Conservation (phyloP, 495 filamentous ascomycete genomes). For the Xylaria cubensis region DNA sequence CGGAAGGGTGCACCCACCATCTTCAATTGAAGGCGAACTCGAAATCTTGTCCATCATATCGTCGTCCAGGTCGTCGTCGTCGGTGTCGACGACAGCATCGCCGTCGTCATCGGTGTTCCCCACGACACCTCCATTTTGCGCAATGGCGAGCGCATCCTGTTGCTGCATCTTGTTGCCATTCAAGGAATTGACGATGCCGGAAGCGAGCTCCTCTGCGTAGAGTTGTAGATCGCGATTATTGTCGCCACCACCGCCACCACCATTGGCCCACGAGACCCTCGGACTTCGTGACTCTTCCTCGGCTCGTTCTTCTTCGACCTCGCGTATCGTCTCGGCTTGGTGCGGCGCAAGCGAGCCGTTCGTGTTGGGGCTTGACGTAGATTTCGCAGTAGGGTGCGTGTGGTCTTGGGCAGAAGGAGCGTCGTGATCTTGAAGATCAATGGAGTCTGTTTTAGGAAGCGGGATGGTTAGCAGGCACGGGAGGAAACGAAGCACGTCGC, state of each 20-base stretch:
- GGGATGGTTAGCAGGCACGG: conserved; percentile 35
- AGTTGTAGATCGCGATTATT: conserved; percentile 54
- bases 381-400: conserved; percentile 43
- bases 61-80: conserved; percentile 76
- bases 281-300: conserved; percentile 67
- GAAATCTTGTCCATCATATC: conserved; percentile 98
- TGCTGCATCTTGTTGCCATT: conserved; percentile 55
- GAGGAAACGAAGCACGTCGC: conserved; percentile 30
- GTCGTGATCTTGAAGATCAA: conserved; percentile 88
- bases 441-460: conserved; percentile 70
- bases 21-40: conserved; percentile 96
- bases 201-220: conserved; percentile 57
- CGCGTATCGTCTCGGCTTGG: conserved; percentile 81
- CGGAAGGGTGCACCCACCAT: conserved; percentile 75
- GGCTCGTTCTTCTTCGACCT: conserved; percentile 75
- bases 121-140: conserved; percentile 59
- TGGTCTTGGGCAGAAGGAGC: conserved; percentile 85
- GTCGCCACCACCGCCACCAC: conserved; percentile 50
- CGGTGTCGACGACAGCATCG: conserved; percentile 70
- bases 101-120: conserved; percentile 69
- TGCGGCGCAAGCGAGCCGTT: conserved; percentile 74
- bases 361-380: conserved; percentile 40
- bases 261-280: conserved; percentile 57
- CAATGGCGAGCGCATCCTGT: conserved; percentile 60
- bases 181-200: conserved; percentile 54